Base-by-base conservation (phyloP, 495 filamentous ascomycete species). In the Hypoxylon intermedium region DNA sequence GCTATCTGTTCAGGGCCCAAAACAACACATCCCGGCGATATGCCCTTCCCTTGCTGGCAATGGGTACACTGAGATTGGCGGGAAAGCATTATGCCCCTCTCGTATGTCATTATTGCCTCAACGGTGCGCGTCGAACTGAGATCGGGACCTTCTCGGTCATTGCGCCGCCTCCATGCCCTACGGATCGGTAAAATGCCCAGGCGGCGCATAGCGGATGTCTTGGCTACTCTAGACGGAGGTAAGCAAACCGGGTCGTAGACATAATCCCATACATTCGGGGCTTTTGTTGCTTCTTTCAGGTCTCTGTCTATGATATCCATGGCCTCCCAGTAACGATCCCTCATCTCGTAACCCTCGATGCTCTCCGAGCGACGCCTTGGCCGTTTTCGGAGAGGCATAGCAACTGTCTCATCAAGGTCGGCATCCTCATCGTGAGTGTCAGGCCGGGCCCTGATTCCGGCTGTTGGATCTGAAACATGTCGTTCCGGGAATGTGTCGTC, bases 191-290 rank as follows among this genome's bases (percentile, higher is more conserved):
- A 15, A 3, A 11, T 34, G 6, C 62, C 62, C n/a, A 65, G 51
- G 37, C 12, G 44, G 9, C 38, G 51, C 9, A 65, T 56, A 15
- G 15, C 40, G 1, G 51, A 51, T 15, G 62, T 60, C 41, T 49
- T 59, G 9, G n/a, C 23, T 9, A 31, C 28, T 5, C 55, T 40
- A 9, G 62, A 41, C n/a, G 62, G 62, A 15, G 62, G 62, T 9
- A 65, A n/a, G 33, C 50, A 65, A 21, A 65, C 55, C 3, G 62
- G 62, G 45, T 65, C 62, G 45, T 65, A 65, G 20, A 65, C 62
- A 28, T 65, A 56, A 11, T 65, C 45, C 62, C 62, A 65, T 18
- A 65, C 62, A 6, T 50, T 56, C 6, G 62, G 62, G 18, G 62
- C 50, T 24, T 56, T 60, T 0, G 40, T 13, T 9, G 62, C 55